Conservation (phyloP, 164 flowering plant genomes). For the Pachysandra terminalis region DNA sequence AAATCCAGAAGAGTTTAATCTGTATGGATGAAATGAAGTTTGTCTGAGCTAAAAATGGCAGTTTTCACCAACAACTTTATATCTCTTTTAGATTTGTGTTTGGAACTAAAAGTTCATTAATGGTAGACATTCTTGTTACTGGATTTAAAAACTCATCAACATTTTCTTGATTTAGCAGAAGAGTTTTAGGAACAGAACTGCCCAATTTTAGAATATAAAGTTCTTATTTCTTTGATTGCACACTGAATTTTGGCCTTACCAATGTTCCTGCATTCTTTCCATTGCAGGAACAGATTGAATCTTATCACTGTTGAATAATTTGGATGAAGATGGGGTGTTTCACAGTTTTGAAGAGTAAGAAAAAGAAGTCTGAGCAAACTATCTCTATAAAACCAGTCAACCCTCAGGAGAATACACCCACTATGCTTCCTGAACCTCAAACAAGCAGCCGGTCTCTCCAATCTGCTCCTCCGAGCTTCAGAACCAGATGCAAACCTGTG, state of each 20-base stretch:
- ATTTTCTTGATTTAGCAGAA: no score
- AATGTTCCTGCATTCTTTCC: not conserved
- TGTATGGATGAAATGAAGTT: no score
- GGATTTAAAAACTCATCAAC: no score
- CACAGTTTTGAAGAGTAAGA: conserved; percentile 67
- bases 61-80: no score
- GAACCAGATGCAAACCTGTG: conserved; percentile 55
- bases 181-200: no score
- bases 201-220: no score
- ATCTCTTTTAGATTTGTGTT: no score
- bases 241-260: not conserved
- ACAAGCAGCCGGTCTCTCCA: conserved; percentile 55
- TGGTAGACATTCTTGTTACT: no score
- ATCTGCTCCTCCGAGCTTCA: conserved; percentile 96
- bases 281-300: conserved; percentile 16
- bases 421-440: conserved; percentile 84
- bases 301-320: not conserved
- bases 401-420: conserved; percentile 49
- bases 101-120: no score
- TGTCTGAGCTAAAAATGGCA: no score
- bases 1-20: no score
- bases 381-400: conserved; percentile 29
- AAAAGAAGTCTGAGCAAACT: conserved; percentile 57
- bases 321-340: conserved; percentile 79
- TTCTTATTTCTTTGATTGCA: no score